Base-by-base conservation (phyloP, 2,329 filamentous ascomycete genomes). In the Waltergamsia citrina region DNA sequence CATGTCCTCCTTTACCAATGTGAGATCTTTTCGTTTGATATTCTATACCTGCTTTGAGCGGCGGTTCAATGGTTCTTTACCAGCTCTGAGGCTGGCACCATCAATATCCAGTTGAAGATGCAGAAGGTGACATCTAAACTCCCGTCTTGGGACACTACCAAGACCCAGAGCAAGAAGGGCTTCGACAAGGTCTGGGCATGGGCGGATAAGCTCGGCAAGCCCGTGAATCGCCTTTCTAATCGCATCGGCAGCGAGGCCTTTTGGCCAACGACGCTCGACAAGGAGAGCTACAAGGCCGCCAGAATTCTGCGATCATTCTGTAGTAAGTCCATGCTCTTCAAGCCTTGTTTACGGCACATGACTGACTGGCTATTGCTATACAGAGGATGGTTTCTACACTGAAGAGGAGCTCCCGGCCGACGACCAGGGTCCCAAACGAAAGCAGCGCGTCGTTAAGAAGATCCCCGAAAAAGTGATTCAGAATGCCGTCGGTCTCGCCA, bases 221-320 rank as follows among this genome's bases (percentile, higher is more conserved):
- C 86, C 2, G 74, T 93, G 47, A 94, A 94, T 50, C 73, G 71
- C 31, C 55, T 93, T 11, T 84, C 81, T 17, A 87, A 93, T 59
- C 84, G 81, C 52, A 69, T 93, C 32, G 86, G 86, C 18, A 60
- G 59, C 24, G 86, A 94, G 57, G 81, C 84, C 4, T 94, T 94
- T 54, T 85, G 86, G 79, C 86, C 87, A 3, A 85, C 81, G 33
- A 81, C 80, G 1, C 65, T 94, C 44, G 86, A 94, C 49, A 85
- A 85, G 53, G 87, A 94, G 62, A 82, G 81, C 46, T 85, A 94
- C 55, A 94, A 94, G 62, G 85, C 85, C 1, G 86, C 86, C 16
- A 68, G 85, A 12, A 94, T 94, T 26, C 55, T 94, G 29, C 74
- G 77, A 48, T 85, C 79, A 42, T 94, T 94, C 55, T 93, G 85